Evolutionary conservation across 805 yeast genomes (phyloP).

Genomic region (Cephaloascus fragrans): DNA sequence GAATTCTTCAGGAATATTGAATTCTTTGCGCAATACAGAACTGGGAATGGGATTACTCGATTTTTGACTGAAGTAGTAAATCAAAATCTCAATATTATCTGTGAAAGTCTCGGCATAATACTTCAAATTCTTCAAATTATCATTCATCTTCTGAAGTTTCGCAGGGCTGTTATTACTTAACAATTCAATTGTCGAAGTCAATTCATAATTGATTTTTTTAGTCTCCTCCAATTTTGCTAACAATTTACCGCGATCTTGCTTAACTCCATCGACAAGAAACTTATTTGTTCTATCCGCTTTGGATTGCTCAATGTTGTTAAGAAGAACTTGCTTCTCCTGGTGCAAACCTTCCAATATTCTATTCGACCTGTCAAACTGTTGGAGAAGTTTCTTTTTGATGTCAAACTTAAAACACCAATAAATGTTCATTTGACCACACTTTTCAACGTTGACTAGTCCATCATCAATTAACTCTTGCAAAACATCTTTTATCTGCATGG

Average conservation of each 20-base stretch:
- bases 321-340: slow-evolving; percentile 5
- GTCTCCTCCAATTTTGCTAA: slow-evolving; percentile 2
- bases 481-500: slow-evolving; percentile 45
- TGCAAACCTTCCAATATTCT: slow-evolving; percentile 6
- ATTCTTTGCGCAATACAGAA: slow-evolving; percentile 21
- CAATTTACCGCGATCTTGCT: slow-evolving; percentile 4
- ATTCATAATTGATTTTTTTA: slow-evolving; percentile 1
- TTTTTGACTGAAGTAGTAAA: slow-evolving; percentile 21
- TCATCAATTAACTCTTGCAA: slow-evolving; percentile 39
- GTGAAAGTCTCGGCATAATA: slow-evolving; percentile 8
- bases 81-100: slow-evolving; percentile 32
- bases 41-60: slow-evolving; percentile 13
- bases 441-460: slow-evolving; percentile 35
- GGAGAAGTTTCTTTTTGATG: slow-evolving; percentile 4
- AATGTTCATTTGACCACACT: slow-evolving; percentile 43
- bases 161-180: slow-evolving; percentile 4
- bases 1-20: slow-evolving; percentile 35
- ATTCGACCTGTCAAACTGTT: slow-evolving; percentile 7
- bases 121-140: slow-evolving; percentile 5
- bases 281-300: slow-evolving; percentile 3
- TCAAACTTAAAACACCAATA: slow-evolving; percentile 40
- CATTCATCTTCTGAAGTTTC: slow-evolving; percentile 3
- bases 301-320: slow-evolving; percentile 6
- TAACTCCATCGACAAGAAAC: slow-evolving; percentile 6
- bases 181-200: neutral